These are phyloP conservation scores for Amanita fuliginea DNA, from an alignment of 768 basidiomycete species.

Conservation along the genomic window DNA sequence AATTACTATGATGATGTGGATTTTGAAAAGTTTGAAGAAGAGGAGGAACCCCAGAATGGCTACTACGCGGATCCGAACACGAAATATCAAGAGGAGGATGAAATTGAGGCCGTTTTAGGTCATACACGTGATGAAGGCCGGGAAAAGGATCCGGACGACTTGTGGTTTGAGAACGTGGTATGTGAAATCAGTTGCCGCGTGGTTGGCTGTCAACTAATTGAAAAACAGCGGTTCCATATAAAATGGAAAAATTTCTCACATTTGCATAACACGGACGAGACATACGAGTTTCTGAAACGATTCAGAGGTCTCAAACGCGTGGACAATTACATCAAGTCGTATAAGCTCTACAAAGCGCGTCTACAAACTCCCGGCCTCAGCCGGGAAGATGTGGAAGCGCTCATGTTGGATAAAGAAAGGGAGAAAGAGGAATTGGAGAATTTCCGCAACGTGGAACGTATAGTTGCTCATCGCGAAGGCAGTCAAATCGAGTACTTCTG, in stretches of 20 bases:
- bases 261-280: slow-evolving; percentile 98
- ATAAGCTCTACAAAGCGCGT: slow-evolving; percentile 62
- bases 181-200: slow-evolving; percentile 13
- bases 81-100: slow-evolving; percentile 62
- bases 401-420: slow-evolving; percentile 84
- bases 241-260: slow-evolving; percentile 99
- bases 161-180: slow-evolving; percentile 85
- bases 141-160: slow-evolving; percentile 64
- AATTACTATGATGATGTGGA: slow-evolving; percentile 81
- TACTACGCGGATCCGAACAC: slow-evolving; percentile 45
- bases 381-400: slow-evolving; percentile 81
- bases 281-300: slow-evolving; percentile 89
- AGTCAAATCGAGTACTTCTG: slow-evolving; percentile 78
- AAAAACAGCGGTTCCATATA: slow-evolving; percentile 83
- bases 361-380: slow-evolving; percentile 56
- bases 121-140: slow-evolving; percentile 81
- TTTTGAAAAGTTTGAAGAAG: slow-evolving; percentile 60
- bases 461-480: slow-evolving; percentile 69
- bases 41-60: slow-evolving; percentile 44
- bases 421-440: slow-evolving; percentile 86
- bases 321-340: slow-evolving; percentile 96
- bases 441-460: slow-evolving; percentile 85
- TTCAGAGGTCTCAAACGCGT: slow-evolving; percentile 95
- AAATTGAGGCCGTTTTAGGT: slow-evolving; percentile 85
- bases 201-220: slow-evolving; percentile 2